These are phyloP conservation scores for Vanderwaltozyma polyspora DNA, from an alignment of 805 yeast species.

Conservation along the genomic window DNA sequence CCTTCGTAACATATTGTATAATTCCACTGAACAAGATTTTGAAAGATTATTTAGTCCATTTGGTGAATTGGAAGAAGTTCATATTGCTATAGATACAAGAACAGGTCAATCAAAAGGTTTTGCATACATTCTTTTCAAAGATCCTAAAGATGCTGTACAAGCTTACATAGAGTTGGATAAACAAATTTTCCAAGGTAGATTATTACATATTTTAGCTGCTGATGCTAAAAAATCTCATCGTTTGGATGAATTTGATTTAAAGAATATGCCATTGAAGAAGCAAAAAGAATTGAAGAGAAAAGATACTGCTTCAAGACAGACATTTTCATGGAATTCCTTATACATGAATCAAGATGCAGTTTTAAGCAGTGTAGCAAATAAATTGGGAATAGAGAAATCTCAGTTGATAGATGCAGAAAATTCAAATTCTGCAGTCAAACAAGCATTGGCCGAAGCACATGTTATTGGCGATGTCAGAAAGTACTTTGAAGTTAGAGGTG, in stretches of 20 bases:
- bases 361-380: conserved; percentile 74
- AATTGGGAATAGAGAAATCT: conserved; percentile 72
- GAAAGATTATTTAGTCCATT: conserved; percentile 47
- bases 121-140: conserved; percentile 68
- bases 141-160: conserved; percentile 57
- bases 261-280: conserved; percentile 84
- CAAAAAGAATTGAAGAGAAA: conserved; percentile 78
- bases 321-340: conserved; percentile 91
- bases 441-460: conserved; percentile 94
- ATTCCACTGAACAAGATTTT: conserved; percentile 73
- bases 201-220: conserved; percentile 81
- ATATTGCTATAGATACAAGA: conserved; percentile 81
- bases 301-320: conserved; percentile 72
- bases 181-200: conserved; percentile 86
- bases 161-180: conserved; percentile 74
- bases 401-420: conserved; percentile 81
- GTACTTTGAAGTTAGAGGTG: conserved; percentile 76
- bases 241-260: conserved; percentile 81
- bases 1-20: conserved; percentile 72
- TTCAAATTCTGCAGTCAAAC: conserved; percentile 83
- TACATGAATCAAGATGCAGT: conserved; percentile 89
- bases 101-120: conserved; percentile 89
- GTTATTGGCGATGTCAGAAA: conserved; percentile 84
- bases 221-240: conserved; percentile 71
- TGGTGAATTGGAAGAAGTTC: conserved; percentile 80